Conservation (phyloP, 2,329 filamentous ascomycete species). For the Sclerotiophoma versabilis region DNA sequence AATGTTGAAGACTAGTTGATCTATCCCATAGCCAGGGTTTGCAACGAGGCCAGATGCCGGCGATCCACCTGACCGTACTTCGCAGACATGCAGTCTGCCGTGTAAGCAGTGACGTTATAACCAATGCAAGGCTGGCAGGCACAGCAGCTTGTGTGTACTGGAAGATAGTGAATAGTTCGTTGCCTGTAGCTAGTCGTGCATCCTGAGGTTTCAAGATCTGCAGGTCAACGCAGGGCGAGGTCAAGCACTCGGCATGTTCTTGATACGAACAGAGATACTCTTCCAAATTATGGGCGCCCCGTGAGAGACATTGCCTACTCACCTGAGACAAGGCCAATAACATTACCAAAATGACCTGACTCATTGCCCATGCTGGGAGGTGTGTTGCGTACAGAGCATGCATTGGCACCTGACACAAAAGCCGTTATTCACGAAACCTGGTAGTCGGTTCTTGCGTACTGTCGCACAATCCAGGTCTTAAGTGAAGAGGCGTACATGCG, state of each 20-base stretch:
- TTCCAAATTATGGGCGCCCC: conserved; percentile 4
- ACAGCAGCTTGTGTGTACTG: conserved; percentile 26
- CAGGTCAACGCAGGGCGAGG: conserved; percentile 21
- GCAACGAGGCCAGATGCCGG: not conserved
- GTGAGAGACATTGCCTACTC: conserved; percentile 11
- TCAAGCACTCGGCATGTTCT: not conserved
- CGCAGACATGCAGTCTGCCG: conserved; percentile 10
- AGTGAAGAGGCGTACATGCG: conserved; percentile 37
- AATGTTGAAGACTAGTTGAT: not conserved
- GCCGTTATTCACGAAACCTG: conserved; percentile 42
- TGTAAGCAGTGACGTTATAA: conserved; percentile 14
- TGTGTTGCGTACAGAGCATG: conserved; percentile 33
- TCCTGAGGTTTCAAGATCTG: conserved; percentile 32
- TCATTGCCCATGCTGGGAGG: conserved; percentile 11
- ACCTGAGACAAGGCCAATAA: conserved; percentile 22
- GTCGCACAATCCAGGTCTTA: conserved; percentile 36
- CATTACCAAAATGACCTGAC: conserved; percentile 11
- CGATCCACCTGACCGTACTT: conserved; percentile 1
- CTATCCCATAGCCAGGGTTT: conserved; percentile 1
- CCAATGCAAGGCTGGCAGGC: conserved; percentile 23
- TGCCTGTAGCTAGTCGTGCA: conserved; percentile 25
- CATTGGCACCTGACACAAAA: conserved; percentile 42
- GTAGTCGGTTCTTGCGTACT: conserved; percentile 40
- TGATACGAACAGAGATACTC: not conserved
- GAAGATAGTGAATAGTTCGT: conserved; percentile 1